Evolutionary conservation across 2,329 filamentous ascomycete species (phyloP), one percentile per base, ranked within the genome.

Genomic region (Phialemonium atrogriseum): DNA sequence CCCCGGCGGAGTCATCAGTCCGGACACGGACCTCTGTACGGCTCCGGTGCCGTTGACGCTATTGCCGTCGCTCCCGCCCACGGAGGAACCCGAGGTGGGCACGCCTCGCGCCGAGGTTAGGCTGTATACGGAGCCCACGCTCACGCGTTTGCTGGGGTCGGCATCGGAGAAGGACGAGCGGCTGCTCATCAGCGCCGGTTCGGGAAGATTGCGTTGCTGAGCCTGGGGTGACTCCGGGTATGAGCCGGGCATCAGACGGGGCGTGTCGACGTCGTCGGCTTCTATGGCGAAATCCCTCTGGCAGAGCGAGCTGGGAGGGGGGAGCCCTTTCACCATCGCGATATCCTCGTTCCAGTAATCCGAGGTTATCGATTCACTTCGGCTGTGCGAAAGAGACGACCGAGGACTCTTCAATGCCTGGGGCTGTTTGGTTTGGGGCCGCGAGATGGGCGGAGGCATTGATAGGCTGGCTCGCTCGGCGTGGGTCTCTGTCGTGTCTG

Each of bases 41-140:
- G 52, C 44, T 46, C 19, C 56, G 55, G 33, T 28, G 22, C 40
- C 40, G 10, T 34, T 37, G 25, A 51, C 34, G 27, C 42, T 45
- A 35, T 50, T 51, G 31, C 47, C 52, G 25, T 80, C 73, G 33
- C 72, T 72, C 13, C 68, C 67, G 50, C 65, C 65, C 13, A 59
- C 59, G 31, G 73, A 76, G 12, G 61, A 60, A 19, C 68, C 62
- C 12, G 70, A 68, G 40, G 68, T 70, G 34, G 61, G 53, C 17
- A 65, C 60, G 19, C 65, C 68, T 27, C 70, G 70, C 32, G 66
- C 72, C 5, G 79, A 82, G 26, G 73, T 72, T 15, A 82, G 58
- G 19, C 81, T 85, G 49, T 82, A 81, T 30, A 84, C 60, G 1
- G 83, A 88, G 7, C 80, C 84, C 37, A 80, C 70, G 15, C 82